Percentiles rank a stretch among this genome's conserved stretches.
These are phyloP conservation scores for Ustilago hordei DNA, from an alignment of 1,284 basidiomycete genomes.

Conservation along the genomic window DNA sequence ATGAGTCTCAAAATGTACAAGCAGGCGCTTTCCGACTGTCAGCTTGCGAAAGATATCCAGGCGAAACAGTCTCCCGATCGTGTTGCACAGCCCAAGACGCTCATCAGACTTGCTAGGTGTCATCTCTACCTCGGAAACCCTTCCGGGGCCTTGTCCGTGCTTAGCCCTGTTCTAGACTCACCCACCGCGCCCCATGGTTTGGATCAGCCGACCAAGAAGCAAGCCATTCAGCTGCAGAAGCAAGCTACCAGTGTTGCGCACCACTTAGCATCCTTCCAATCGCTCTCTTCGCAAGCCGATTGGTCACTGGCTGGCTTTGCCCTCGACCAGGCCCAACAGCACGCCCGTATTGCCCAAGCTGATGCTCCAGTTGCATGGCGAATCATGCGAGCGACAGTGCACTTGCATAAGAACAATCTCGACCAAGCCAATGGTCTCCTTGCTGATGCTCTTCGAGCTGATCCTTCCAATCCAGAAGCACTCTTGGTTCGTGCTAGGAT, in stretches of 20 bases:
- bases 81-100: slow-evolving; percentile 55
- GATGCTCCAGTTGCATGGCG: slow-evolving; percentile 53
- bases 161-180: slow-evolving; percentile 31
- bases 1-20: slow-evolving; percentile 84
- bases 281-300: slow-evolving; percentile 75
- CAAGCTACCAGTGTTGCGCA: slow-evolving; percentile 52
- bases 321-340: slow-evolving; percentile 59
- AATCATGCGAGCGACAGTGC: slow-evolving; percentile 48
- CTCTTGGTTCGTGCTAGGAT: slow-evolving; percentile 84
- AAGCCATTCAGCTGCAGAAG: slow-evolving; percentile 48
- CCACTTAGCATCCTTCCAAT: slow-evolving; percentile 74
- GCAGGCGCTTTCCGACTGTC: slow-evolving; percentile 81
- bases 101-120: slow-evolving; percentile 60
- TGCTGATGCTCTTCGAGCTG: slow-evolving; percentile 80
- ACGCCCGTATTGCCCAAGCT: slow-evolving; percentile 45
- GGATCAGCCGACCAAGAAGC: slow-evolving; percentile 41
- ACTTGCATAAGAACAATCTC: slow-evolving; percentile 57
- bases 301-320: slow-evolving; percentile 70
- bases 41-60: slow-evolving; percentile 78
- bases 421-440: slow-evolving; percentile 57
- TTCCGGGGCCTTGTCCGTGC: slow-evolving; percentile 39
- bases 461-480: slow-evolving; percentile 81
- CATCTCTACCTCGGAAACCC: slow-evolving; percentile 61
- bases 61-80: slow-evolving; percentile 33
- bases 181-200: neutral